Evolutionary conservation across 2,329 filamentous ascomycete species (phyloP), one percentile per base, ranked within the genome.

Genomic region (Colletotrichum magnum): DNA sequence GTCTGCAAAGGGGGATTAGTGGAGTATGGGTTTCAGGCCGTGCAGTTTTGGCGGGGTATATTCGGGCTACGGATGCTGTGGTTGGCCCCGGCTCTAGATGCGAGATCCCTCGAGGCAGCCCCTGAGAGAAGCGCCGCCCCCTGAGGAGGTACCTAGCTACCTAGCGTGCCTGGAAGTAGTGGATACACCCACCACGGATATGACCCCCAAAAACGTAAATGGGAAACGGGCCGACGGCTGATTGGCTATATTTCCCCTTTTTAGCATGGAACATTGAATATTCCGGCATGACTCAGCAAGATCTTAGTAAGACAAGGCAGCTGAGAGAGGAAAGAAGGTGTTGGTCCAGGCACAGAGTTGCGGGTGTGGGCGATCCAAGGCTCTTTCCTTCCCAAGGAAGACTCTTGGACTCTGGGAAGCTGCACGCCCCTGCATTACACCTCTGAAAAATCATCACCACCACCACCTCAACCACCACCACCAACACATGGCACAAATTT

Each of bases 11-110:
- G 32, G 32, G 32, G 32, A 36, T 36, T 36, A 50, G 58, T 57
- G 58, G 58, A 62, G 64, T 26, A 32, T 18, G 24, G n/a, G 66
- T 69, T 69, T 69, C 62, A 69, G 62, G 66, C 61, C 45, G 62
- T 32, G 54, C 54, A 65, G 56, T 41, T 64, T 58, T 32, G 53
- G 53, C 21, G 24, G 41, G 51, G 41, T 32, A 6, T 5, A n/a
- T 43, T 54, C 24, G 59, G 59, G 36, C 16, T 52, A 24, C n/a
- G 7, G 53, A 26, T 21, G 16, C 7, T 43, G 12, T 43, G 53
- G 53, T 56, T 56, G 53, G 53, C 5, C 36, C 53, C 26, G 15
- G 9, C 18, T 21, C n/a, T 1, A 18, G 15, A 18, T n/a, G n/a
- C 18, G n/a, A 48, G 45, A 16, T 48, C 15, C 41, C 41, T 5